phyloP scores from a whole-genome alignment of 441 rosid genomes.

The Syzygium malaccense region DNA sequence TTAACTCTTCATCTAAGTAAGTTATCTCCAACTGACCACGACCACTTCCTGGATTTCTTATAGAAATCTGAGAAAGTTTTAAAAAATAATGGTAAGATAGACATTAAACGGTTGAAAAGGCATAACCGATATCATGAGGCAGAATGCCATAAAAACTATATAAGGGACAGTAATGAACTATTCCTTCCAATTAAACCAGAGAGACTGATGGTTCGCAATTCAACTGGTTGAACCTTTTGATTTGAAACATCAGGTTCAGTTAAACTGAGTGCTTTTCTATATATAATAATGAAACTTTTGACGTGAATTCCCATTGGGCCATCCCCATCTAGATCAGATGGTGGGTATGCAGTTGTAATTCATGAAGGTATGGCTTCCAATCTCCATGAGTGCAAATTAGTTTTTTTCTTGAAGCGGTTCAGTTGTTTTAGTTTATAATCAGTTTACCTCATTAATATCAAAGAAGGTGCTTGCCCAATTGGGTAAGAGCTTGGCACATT shows the following conservation, averaged over 20 bases:
- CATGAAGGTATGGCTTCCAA: background rate
- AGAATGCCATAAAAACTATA: background rate
- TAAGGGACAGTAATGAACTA: background rate
- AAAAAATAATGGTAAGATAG: background rate
- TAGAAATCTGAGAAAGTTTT: constrained; percentile 14
- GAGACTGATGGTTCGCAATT: background rate
- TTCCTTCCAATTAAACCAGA: background rate
- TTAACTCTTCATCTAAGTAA: constrained; percentile 35
- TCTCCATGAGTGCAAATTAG: background rate
- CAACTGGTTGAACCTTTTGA: background rate
- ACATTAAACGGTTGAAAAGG: background rate
- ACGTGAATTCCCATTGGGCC: background rate
- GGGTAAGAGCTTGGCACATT: background rate
- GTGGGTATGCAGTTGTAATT: background rate
- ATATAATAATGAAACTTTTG: background rate
- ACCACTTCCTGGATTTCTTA: constrained; percentile 36
- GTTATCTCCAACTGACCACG: constrained; percentile 43
- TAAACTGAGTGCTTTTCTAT: background rate
- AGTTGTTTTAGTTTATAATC: background rate
- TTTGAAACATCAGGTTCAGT: background rate
- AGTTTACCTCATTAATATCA: background rate
- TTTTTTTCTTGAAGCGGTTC: background rate
- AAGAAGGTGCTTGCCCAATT: background rate
- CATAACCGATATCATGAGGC: background rate
- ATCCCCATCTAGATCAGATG: background rate